Conservation (phyloP, 352 stramenopile genomes). For the Sclerospora graminicola region DNA sequence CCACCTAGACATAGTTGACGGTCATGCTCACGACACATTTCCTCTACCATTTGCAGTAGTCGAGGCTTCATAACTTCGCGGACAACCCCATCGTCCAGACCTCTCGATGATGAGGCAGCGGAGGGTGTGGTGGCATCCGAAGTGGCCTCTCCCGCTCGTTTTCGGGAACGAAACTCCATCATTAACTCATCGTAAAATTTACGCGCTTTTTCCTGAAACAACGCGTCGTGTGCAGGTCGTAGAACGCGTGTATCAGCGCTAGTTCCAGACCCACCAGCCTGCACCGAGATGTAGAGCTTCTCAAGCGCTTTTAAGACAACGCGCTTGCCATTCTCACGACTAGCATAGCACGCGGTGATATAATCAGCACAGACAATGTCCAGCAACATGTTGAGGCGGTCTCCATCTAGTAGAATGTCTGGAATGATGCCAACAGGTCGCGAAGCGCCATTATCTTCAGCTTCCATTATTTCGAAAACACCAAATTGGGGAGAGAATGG, state of each 20-base stretch:
- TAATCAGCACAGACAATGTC: conserved; percentile 82
- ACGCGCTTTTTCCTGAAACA: conserved; percentile 38
- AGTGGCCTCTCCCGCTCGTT: conserved; percentile 13
- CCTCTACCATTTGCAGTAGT: conserved; percentile 66
- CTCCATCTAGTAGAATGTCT: conserved; percentile 58
- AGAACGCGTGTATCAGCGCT: conserved; percentile 8
- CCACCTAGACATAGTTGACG: conserved; percentile 15
- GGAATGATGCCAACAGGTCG: conserved; percentile 26
- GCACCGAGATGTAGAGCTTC: conserved; percentile 73
- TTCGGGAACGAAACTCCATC: conserved; percentile 29
- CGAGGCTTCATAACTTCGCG: conserved; percentile 63
- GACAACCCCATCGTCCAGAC: conserved; percentile 46
- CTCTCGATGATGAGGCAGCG: conserved; percentile 11
- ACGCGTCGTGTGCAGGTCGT: conserved; percentile 27
- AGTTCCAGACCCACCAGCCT: conserved; percentile 20
- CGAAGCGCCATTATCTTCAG: conserved; percentile 7
- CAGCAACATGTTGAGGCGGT: conserved; percentile 77
- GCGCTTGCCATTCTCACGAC: conserved; percentile 72
- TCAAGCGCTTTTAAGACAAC: conserved; percentile 68
- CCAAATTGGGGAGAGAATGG: too few relatives aligned
- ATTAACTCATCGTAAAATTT: conserved; percentile 57
- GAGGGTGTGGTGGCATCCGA: conserved; percentile 4
- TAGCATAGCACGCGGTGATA: conserved; percentile 78
- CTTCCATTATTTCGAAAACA: too few relatives aligned
- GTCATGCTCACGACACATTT: conserved; percentile 63